Conservation (phyloP, 441 rosid genomes). For the Eruca vesicaria region DNA sequence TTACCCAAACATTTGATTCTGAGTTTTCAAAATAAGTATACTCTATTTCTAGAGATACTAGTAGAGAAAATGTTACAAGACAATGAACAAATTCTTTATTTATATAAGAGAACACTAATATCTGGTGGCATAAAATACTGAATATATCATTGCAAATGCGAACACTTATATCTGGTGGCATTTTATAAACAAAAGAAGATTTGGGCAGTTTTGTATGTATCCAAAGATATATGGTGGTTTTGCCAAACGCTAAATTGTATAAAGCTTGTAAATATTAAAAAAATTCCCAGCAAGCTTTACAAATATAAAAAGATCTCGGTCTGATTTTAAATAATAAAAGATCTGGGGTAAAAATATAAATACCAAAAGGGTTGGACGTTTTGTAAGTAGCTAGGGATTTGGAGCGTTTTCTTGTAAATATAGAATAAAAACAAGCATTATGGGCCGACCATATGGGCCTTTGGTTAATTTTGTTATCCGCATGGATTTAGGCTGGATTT, state of each 20-base stretch:
- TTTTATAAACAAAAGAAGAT: background rate
- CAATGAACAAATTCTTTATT: background rate
- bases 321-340: background rate
- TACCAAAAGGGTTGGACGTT: background rate
- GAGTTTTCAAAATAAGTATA: slow-evolving; percentile 2
- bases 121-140: background rate
- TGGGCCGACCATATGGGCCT: too few relatives aligned
- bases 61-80: background rate
- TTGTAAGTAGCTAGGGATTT: background rate
- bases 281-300: background rate
- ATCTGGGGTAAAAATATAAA: background rate
- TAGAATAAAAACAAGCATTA: too few relatives aligned
- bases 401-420: background rate
- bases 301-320: background rate
- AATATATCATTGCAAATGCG: background rate
- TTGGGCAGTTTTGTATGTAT: background rate
- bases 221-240: background rate
- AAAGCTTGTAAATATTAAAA: background rate
- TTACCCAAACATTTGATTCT: slow-evolving; percentile 14
- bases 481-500: too few relatives aligned
- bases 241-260: background rate
- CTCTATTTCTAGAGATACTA: background rate
- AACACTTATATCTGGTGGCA: background rate
- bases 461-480: too few relatives aligned
- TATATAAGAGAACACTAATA: background rate